phyloP scores from a whole-genome alignment of 306 rosid genomes.

The Cucurbita ficifolia region DNA sequence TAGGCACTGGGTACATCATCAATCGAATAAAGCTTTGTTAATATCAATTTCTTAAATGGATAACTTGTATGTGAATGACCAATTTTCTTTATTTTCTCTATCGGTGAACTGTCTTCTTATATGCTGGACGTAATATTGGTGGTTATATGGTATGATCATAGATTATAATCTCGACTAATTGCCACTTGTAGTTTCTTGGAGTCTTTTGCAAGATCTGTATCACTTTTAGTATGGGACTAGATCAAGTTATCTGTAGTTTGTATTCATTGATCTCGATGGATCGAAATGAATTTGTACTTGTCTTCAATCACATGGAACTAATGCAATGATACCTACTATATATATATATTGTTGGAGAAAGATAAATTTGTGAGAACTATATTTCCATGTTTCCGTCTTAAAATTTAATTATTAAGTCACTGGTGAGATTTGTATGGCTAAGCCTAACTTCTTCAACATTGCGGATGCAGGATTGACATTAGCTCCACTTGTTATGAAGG shows the following conservation, averaged over 20 bases:
- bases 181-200: not conserved
- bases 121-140: not conserved
- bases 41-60: not conserved
- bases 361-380: not conserved
- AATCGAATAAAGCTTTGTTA: not conserved
- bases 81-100: not conserved
- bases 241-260: not conserved
- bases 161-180: not conserved
- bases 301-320: not conserved
- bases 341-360: not conserved
- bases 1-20: not conserved
- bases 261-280: not conserved
- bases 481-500: constrained; percentile 85
- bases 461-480: constrained; percentile 60
- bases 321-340: not conserved
- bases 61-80: not conserved
- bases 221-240: not conserved
- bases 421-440: not conserved
- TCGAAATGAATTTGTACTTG: not conserved
- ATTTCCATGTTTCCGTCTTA: not conserved
- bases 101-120: not conserved
- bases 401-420: not conserved
- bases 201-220: not conserved
- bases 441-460: not conserved
- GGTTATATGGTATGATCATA: not conserved